Conservation (phyloP, 202 grass and related monocot species). For the Dendrocalamus latiflorus region DNA sequence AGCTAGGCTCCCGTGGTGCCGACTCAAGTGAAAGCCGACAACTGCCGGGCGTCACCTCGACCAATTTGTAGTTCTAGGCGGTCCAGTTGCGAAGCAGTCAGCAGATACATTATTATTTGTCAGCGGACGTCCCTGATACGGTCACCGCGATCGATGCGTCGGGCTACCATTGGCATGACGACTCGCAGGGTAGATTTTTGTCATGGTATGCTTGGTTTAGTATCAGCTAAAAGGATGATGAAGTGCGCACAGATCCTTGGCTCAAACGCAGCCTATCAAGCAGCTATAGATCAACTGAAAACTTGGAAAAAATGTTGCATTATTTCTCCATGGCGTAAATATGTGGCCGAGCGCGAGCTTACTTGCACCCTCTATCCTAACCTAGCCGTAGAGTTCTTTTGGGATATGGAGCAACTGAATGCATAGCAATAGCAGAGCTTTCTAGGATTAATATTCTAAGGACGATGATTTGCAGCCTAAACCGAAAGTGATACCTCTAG, state of each 20-base stretch:
- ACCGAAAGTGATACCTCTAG: too few species aligned
- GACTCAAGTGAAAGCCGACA: background rate
- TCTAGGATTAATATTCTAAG: too few species aligned
- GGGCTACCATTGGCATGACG: background rate
- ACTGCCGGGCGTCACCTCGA: background rate
- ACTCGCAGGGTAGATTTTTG: background rate
- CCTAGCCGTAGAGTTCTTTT: too few species aligned
- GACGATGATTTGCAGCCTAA: too few species aligned
- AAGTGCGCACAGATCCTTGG: background rate
- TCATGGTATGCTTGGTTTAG: background rate
- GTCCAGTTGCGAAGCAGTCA: conserved; percentile 17
- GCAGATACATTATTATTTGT: conserved; percentile 7
- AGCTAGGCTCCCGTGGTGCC: background rate
- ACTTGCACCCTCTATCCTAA: too few species aligned
- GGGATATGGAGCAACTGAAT: too few species aligned
- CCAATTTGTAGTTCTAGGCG: background rate
- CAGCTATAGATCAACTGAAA: background rate
- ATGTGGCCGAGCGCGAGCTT: too few species aligned
- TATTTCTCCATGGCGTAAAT: background rate
- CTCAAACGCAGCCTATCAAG: too few species aligned
- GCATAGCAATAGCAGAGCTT: too few species aligned
- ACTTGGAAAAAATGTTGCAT: background rate
- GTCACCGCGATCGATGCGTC: conserved; percentile 8
- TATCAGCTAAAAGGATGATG: background rate
- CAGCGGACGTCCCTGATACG: background rate